Conservation (phyloP, 768 basidiomycete species). For the Cytidiella melzeri region DNA sequence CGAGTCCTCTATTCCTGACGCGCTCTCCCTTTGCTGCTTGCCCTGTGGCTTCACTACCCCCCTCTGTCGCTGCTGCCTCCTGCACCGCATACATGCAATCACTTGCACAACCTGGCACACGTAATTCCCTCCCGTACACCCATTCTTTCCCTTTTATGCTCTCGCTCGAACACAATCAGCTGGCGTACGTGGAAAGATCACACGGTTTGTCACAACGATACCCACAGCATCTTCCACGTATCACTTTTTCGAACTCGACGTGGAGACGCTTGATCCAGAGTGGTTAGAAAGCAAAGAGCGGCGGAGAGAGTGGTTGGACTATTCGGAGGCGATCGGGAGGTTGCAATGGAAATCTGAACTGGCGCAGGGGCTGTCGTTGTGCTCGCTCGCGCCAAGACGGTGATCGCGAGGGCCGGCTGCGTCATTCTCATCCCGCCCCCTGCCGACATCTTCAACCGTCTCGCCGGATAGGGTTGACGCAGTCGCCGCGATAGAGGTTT, state of each 20-base stretch:
- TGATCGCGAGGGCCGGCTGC: too few relatives aligned
- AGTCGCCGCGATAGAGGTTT: too few relatives aligned
- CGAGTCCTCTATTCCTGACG: slow-evolving; percentile 38
- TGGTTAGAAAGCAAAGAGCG: slow-evolving; percentile 82
- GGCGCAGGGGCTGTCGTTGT: slow-evolving; percentile 66
- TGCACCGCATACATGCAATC: slow-evolving; percentile 23
- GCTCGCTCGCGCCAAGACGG: slow-evolving; percentile 58
- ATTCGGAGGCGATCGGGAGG: slow-evolving; percentile 68
- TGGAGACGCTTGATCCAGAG: slow-evolving; percentile 64
- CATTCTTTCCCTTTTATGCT: slow-evolving; percentile 8
- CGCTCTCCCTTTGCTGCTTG: slow-evolving; percentile 14
- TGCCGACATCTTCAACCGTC: too few relatives aligned
- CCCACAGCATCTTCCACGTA: slow-evolving; percentile 74
- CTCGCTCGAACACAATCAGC: slow-evolving; percentile 38
- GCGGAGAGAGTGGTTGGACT: slow-evolving; percentile 84
- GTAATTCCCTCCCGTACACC: slow-evolving; percentile 9
- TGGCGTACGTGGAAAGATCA: slow-evolving; percentile 83
- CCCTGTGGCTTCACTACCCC: slow-evolving; percentile 30
- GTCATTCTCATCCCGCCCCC: too few relatives aligned
- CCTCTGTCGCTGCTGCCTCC: slow-evolving; percentile 7
- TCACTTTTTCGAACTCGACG: slow-evolving; percentile 89
- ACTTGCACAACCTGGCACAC: not conserved
- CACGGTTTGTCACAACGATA: slow-evolving; percentile 80
- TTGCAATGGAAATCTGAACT: slow-evolving; percentile 85
- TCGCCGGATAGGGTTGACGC: too few relatives aligned